Evolutionary conservation across 345 rosid genomes (phyloP).

Genomic region (Populus tremula): DNA sequence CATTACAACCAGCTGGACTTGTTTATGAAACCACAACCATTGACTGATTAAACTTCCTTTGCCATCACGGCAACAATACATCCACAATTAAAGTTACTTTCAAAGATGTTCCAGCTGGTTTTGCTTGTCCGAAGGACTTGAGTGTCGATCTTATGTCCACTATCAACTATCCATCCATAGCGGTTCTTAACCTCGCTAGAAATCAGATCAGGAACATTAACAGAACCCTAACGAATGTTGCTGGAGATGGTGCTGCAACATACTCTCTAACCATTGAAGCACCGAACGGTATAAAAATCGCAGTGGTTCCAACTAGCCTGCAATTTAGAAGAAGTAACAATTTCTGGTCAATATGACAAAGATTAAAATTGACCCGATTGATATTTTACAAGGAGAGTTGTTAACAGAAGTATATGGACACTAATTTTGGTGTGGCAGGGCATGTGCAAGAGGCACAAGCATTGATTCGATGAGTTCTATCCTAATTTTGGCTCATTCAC

Average conservation of each 20-base stretch:
- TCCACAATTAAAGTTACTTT: constrained; percentile 42
- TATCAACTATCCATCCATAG: constrained; percentile 79
- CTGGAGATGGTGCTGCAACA: constrained; percentile 39
- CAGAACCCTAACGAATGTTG: constrained; percentile 67
- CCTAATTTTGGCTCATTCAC: constrained; percentile 2
- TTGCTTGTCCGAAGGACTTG: constrained; percentile 54
- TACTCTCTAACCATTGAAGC: constrained; percentile 19
- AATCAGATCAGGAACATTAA: constrained; percentile 36
- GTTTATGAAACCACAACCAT: constrained; percentile 58
- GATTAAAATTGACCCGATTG: background rate
- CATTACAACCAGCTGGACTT: constrained; percentile 52
- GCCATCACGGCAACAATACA: constrained; percentile 52
- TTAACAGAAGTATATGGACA: background rate
- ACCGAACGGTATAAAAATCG: background rate
- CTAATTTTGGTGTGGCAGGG: background rate
- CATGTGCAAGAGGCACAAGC: background rate
- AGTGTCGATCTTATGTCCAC: constrained; percentile 44
- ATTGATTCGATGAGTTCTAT: background rate
- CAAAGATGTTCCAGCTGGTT: constrained; percentile 38
- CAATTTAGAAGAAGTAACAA: background rate
- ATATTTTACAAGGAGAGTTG: background rate
- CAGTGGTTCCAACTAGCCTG: background rate
- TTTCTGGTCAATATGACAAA: background rate
- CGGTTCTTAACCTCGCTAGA: constrained; percentile 39
- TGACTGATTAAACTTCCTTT: constrained; percentile 72